A percentile compares a stretch with the other conserved stretches of the same genome.
These are phyloP conservation scores for Zygoascus meyerae DNA, from an alignment of 1,139 yeast genomes.

Conservation along the genomic window DNA sequence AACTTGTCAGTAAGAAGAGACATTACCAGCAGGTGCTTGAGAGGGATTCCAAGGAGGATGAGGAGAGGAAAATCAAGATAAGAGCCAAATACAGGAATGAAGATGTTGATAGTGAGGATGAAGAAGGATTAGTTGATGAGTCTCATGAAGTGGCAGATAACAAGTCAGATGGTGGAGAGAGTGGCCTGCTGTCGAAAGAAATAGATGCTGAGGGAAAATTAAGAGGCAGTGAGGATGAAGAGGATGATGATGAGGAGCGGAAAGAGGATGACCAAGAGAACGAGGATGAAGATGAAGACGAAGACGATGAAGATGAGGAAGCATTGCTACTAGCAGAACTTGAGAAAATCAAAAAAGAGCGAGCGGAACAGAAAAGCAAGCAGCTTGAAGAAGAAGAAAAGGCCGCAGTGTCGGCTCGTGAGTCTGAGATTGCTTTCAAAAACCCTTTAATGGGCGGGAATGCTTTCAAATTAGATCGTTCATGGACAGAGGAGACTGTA, in stretches of 20 bases:
- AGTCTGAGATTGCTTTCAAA: conserved; percentile 34
- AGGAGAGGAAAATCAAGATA: conserved; percentile 10
- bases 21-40: conserved; percentile 19
- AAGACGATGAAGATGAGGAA: conserved; percentile 27
- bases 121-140: conserved; percentile 33
- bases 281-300: conserved; percentile 20
- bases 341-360: conserved; percentile 45
- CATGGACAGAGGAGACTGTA: conserved; percentile 44
- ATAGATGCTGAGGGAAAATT: conserved; percentile 4
- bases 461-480: conserved; percentile 34
- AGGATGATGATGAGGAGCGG: conserved; percentile 24
- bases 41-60: conserved; percentile 12
- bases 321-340: conserved; percentile 47
- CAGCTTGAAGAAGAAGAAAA: conserved; percentile 33
- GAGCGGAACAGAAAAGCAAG: conserved; percentile 33
- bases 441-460: conserved; percentile 41
- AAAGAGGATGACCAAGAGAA: too few species aligned
- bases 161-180: background rate
- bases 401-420: conserved; percentile 34
- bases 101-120: conserved; percentile 7
- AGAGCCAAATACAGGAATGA: conserved; percentile 10
- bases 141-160: conserved; percentile 41
- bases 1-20: conserved; percentile 19
- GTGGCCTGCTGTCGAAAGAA: background rate
- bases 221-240: conserved; percentile 19